Evolutionary conservation across 257 asterid species (phyloP).

Genomic region (Parsonsia alboflavescens): DNA sequence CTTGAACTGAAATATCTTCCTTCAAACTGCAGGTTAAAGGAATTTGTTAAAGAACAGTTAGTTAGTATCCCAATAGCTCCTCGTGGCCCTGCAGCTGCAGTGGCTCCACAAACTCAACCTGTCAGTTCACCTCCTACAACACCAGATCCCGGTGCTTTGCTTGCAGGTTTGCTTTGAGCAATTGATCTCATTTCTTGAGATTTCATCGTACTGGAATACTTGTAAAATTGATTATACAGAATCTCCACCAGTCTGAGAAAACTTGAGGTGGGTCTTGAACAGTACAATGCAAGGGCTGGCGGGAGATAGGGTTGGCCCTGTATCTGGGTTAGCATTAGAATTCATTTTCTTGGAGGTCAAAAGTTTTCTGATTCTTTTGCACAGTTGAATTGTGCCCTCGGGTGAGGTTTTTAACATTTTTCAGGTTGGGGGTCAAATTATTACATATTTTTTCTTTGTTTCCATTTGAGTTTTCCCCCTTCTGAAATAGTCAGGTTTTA

Average conservation of each 20-base stretch:
- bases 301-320: constrained; percentile 28
- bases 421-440: constrained; percentile 9
- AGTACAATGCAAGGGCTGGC: constrained; percentile 47
- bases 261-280: constrained; percentile 21
- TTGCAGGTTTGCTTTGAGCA: constrained; percentile 72
- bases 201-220: constrained; percentile 14
- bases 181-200: constrained; percentile 13
- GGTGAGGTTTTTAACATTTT: constrained; percentile 25
- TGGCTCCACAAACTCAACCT: constrained; percentile 54
- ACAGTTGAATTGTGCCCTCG: constrained; percentile 37
- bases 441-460: constrained; percentile 6
- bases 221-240: constrained; percentile 39
- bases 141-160: constrained; percentile 76
- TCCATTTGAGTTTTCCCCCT: constrained; percentile 6
- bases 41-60: constrained; percentile 76
- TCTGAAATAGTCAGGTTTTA: constrained; percentile 26
- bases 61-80: constrained; percentile 52
- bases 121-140: constrained; percentile 37
- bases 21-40: constrained; percentile 53
- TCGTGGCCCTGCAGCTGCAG: constrained; percentile 36
- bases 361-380: constrained; percentile 58
- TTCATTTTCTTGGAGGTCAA: constrained; percentile 31
- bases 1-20: neutral
- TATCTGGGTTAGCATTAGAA: constrained; percentile 23
- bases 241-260: constrained; percentile 19